phyloP scores from a whole-genome alignment of 2,329 filamentous ascomycete genomes.

The Colletotrichum horii region DNA sequence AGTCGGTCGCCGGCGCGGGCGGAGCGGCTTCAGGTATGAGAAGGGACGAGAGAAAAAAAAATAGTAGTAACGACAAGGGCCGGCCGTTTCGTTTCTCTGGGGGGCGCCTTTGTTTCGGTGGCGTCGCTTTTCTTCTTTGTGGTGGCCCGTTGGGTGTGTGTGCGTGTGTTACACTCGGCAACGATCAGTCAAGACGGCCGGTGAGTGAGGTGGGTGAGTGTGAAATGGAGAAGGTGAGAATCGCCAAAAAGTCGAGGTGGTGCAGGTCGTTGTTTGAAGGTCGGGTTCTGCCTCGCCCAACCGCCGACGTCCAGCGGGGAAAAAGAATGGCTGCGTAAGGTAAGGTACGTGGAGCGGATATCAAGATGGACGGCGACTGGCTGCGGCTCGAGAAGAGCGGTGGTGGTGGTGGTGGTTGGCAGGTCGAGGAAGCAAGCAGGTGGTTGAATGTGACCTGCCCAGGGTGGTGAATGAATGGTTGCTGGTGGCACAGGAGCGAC shows the following conservation, averaged over 20 bases:
- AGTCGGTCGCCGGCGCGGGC: not conserved
- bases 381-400: not conserved
- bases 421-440: not conserved
- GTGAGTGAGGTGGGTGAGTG: not conserved
- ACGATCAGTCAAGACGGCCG: not conserved
- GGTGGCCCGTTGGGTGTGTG: not conserved
- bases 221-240: not conserved
- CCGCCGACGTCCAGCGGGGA: not conserved
- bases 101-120: not conserved
- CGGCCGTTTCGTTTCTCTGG: not conserved
- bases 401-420: not conserved
- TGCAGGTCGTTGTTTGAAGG: not conserved
- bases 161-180: not conserved
- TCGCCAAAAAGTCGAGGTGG: not conserved
- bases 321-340: not conserved
- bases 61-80: not conserved
- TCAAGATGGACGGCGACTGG: not conserved
- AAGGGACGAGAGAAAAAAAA: not conserved
- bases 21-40: not conserved
- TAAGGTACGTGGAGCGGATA: not conserved
- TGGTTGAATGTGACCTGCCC: not conserved
- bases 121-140: not conserved
- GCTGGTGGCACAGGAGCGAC: not conserved
- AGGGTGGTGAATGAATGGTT: not conserved
- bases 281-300: not conserved